Evolutionary conservation across 169 alveolate genomes (phyloP), one percentile per base, ranked within the genome.

Genomic region (Besnoitia besnoiti): DNA sequence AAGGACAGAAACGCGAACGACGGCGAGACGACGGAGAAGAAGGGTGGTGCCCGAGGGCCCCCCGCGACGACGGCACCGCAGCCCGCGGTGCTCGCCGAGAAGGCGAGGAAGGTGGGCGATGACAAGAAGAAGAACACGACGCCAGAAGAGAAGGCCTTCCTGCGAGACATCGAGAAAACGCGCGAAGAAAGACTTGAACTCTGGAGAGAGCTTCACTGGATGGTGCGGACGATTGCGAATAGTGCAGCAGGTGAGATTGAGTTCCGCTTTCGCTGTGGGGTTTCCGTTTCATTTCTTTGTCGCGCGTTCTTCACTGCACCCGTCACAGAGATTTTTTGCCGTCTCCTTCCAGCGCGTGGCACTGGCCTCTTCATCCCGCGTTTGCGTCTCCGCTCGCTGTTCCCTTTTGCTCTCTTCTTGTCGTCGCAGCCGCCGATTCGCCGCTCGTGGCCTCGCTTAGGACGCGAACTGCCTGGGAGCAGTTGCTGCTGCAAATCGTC

Each of bases 181-280:
- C 87, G 87, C 14, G 40, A 30, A 21, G 87, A 77, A 27, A 24
- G 87, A 37, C 44, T 27, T 14, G 87, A 37, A 37, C 7, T 77
- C 14, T 77, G 87, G 87, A 30, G 35, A 30, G 87, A 77, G 59
- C 37, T 77, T 21, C 87, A 77, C n/a, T 77, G 87, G 87, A 42
- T 42, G n/a, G 8, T 42, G 10, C 49, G 87, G 33, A 77, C 55
- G n/a, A 24, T 42, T 0, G 87, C 87, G n/a, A 77, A 77, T 39
- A 42, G 61, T 21, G 87, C 87, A 0, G 87, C 59, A 42, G 87
- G 87, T 77, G 40, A 35, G 87, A 0, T 5, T 14, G 55, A 8
- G 24, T 49, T 5, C 55, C 24, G 55, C 55, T 49, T 14, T 49
- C 14, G 55, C 24, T 14, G 55, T 8, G 14, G 55, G 14, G 55